Evolutionary conservation across 2,329 filamentous ascomycete genomes (phyloP).

Genomic region (Penicillium thymicola): DNA sequence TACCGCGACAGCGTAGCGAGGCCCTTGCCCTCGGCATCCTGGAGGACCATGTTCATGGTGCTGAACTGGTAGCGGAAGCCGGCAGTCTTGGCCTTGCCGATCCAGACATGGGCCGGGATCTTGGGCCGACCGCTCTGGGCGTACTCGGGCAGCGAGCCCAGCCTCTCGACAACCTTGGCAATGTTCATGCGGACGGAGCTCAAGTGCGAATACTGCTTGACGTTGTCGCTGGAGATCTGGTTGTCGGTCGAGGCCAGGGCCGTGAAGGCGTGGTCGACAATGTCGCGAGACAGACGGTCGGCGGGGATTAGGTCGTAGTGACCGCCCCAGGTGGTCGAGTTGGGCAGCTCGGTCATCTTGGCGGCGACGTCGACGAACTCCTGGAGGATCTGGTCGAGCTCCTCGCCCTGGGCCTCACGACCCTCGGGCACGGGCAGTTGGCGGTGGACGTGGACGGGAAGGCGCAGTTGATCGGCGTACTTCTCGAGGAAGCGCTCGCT

Average conservation of each 20-base stretch:
- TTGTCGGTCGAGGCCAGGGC: neutral
- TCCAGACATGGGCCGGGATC: neutral
- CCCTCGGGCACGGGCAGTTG: no score
- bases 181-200: neutral
- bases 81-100: neutral
- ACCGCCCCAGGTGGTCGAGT: neutral
- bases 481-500: no score
- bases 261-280: neutral
- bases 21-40: neutral
- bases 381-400: neutral
- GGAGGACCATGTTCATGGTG: neutral
- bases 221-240: neutral
- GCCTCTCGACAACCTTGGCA: neutral
- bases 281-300: neutral
- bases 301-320: neutral
- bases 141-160: neutral
- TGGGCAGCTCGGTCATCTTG: neutral
- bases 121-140: neutral
- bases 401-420: neutral
- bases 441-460: no score
- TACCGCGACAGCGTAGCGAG: neutral
- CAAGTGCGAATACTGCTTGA: neutral
- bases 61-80: neutral
- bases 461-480: no score
- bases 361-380: neutral